Conservation (phyloP, 352 stramenopile genomes). For the Pythium aphanidermatum region DNA sequence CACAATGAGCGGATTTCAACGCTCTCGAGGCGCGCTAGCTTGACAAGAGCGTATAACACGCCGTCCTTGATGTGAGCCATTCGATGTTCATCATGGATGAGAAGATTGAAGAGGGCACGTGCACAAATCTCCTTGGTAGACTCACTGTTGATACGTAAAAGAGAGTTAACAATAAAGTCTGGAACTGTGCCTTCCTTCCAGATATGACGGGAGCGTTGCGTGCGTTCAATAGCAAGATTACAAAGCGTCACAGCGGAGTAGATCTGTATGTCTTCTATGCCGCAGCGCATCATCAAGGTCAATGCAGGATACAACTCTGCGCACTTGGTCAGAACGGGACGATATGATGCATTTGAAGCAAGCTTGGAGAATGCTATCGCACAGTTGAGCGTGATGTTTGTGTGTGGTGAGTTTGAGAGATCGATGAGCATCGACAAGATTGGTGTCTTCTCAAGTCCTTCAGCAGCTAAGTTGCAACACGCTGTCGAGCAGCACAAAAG, state of each 20-base stretch:
- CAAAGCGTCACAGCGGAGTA: slow-evolving; percentile 85
- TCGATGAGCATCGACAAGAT: slow-evolving; percentile 78
- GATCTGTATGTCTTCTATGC: slow-evolving; percentile 84
- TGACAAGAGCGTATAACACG: slow-evolving; percentile 84
- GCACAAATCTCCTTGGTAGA: slow-evolving; percentile 87
- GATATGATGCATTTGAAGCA: slow-evolving; percentile 46
- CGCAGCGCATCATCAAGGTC: slow-evolving; percentile 86
- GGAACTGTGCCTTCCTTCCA: slow-evolving; percentile 84
- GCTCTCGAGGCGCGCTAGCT: slow-evolving; percentile 77
- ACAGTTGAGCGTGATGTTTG: slow-evolving; percentile 63
- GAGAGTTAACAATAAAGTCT: slow-evolving; percentile 87
- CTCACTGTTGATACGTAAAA: slow-evolving; percentile 86
- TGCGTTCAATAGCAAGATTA: slow-evolving; percentile 72
- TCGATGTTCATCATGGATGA: slow-evolving; percentile 75
- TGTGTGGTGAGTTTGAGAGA: slow-evolving; percentile 53
- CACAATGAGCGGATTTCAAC: slow-evolving; percentile 77
- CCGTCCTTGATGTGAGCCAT: slow-evolving; percentile 82
- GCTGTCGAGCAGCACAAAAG: slow-evolving; percentile 64
- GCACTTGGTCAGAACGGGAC: slow-evolving; percentile 55
- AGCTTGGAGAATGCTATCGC: slow-evolving; percentile 77
- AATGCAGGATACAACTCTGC: slow-evolving; percentile 68
- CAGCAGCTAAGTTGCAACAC: slow-evolving; percentile 68
- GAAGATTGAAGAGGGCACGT: slow-evolving; percentile 78
- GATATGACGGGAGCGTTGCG: slow-evolving; percentile 54
- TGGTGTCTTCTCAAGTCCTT: slow-evolving; percentile 62